A percentile compares a stretch with the other conserved stretches of the same genome.
Evolutionary conservation across 2,329 filamentous ascomycete genomes (phyloP).

Genomic region (Ophiostoma australiae): DNA sequence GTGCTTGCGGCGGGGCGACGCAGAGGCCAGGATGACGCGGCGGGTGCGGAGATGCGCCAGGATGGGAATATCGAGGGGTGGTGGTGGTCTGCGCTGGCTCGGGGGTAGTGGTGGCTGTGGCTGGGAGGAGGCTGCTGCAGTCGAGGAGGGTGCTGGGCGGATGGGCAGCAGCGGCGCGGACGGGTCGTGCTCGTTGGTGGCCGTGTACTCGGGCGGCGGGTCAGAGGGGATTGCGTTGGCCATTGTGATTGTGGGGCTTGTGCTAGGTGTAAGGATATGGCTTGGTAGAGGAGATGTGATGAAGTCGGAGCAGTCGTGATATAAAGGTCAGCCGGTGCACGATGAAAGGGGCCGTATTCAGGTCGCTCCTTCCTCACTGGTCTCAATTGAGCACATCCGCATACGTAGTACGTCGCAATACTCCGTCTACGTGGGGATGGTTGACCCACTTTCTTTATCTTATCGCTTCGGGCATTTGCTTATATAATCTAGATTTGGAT

Average conservation of each 20-base stretch:
- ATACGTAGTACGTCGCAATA: background rate
- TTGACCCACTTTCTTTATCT: background rate
- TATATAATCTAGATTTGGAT: no score
- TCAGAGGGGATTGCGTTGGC: conserved; percentile 33
- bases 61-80: conserved; percentile 73
- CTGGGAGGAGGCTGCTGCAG: conserved; percentile 24
- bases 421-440: background rate
- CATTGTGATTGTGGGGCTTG: conserved; percentile 3
- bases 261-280: background rate
- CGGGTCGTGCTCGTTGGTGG: conserved; percentile 38
- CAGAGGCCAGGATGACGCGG: conserved; percentile 83
- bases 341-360: background rate
- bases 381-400: background rate
- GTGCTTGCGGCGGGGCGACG: conserved; percentile 77
- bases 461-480: no score
- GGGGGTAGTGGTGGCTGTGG: conserved; percentile 34
- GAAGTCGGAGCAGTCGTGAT: background rate
- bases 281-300: background rate
- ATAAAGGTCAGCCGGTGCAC: background rate
- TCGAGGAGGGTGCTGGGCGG: background rate
- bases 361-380: background rate
- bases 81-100: conserved; percentile 45
- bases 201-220: conserved; percentile 45
- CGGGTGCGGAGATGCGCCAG: conserved; percentile 70
- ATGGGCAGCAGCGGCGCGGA: conserved; percentile 26